Percentiles rank a stretch among this genome's conserved stretches.
Evolutionary conservation across 2,329 filamentous ascomycete genomes (phyloP).

Genomic region (Trichoderma breve): DNA sequence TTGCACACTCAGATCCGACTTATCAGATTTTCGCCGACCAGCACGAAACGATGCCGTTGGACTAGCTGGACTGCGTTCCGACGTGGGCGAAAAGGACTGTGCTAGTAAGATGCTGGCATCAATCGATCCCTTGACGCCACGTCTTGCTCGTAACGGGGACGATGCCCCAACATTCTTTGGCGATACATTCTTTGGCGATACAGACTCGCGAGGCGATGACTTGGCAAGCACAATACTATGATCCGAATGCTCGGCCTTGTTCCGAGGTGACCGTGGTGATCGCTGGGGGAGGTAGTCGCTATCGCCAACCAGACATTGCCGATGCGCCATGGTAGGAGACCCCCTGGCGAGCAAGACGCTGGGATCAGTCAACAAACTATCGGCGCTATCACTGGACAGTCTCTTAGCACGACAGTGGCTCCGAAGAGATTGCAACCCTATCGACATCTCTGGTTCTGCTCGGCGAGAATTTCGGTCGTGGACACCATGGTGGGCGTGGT

Average conservation of each 20-base stretch:
- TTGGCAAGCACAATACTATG: slow-evolving; percentile 30
- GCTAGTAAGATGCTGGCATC: slow-evolving; percentile 22
- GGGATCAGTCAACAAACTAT: slow-evolving; percentile 29
- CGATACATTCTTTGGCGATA: slow-evolving; percentile 21
- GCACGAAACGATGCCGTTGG: slow-evolving; percentile 3
- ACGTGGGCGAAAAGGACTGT: neutral
- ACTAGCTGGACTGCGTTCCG: slow-evolving; percentile 7
- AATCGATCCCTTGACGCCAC: slow-evolving; percentile 25
- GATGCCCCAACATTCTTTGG: slow-evolving; percentile 26
- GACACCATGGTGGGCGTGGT: neutral
- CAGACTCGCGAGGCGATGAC: slow-evolving; percentile 9
- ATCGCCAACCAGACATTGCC: slow-evolving; percentile 18
- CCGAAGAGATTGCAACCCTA: slow-evolving; percentile 33
- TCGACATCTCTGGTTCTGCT: slow-evolving; percentile 27
- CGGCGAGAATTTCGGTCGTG: slow-evolving; percentile 11
- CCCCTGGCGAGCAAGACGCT: slow-evolving; percentile 31
- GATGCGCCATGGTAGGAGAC: slow-evolving; percentile 18
- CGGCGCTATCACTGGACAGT: slow-evolving; percentile 26
- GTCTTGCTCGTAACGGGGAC: slow-evolving; percentile 29
- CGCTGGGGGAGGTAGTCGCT: slow-evolving; percentile 18
- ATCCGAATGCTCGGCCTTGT: slow-evolving; percentile 28
- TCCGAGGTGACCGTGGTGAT: slow-evolving; percentile 28
- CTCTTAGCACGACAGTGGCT: slow-evolving; percentile 29
- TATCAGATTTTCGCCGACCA: slow-evolving; percentile 7
- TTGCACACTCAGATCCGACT: slow-evolving; percentile 28